Base-by-base conservation (phyloP, 2,329 filamentous ascomycete species). In the Lizonia empirigonia region DNA sequence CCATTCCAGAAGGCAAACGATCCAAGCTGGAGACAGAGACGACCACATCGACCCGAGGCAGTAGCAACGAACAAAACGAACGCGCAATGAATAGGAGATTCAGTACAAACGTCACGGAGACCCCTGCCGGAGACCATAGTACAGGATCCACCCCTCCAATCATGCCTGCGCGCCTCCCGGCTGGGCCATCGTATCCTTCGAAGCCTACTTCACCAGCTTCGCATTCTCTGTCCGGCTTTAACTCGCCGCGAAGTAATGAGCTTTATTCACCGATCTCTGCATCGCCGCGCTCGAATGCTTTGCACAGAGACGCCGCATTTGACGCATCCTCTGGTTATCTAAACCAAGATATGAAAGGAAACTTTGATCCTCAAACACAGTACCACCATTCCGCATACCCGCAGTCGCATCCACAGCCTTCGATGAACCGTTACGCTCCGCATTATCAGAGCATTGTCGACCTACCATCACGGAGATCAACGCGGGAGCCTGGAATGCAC, bases 21-120 rank as follows among this genome's bases (percentile, higher is more conserved):
- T 74, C 76, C 6, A 77, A 71, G 51, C 53, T 77, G 5, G 76
- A 78, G 47, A 64, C 68, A 10, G 75, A 78, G 27, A 66, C 60
- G 6, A 71, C 50, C 33, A 60, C 52, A 15, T 68, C 65, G n/a
- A 68, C 64, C 13, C 63, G 64, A 44, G 67, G 64, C 37, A 69
- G 56, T 44, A 69, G 65, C 44, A 52, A 70, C 20, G 70, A 73
- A 19, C 59, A 67, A 29, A 39, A 56, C 12, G 69, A 73, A 7
- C 65, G 64, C 30, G 35, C 55, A 24, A 24, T 51, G 12, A 60
- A 59, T 13, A 61, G 68, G 50, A 64, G 67, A 39, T 49, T 68
- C 19, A 71, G 69, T 47, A 63, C 61, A 15, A 60, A 58, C 5
- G 66, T 68, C 15, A 53, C 63, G 18, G 65, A 69, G 7, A 20